Evolutionary conservation across 805 yeast species (phyloP).

Genomic region (Ogataea paradorogensis): DNA sequence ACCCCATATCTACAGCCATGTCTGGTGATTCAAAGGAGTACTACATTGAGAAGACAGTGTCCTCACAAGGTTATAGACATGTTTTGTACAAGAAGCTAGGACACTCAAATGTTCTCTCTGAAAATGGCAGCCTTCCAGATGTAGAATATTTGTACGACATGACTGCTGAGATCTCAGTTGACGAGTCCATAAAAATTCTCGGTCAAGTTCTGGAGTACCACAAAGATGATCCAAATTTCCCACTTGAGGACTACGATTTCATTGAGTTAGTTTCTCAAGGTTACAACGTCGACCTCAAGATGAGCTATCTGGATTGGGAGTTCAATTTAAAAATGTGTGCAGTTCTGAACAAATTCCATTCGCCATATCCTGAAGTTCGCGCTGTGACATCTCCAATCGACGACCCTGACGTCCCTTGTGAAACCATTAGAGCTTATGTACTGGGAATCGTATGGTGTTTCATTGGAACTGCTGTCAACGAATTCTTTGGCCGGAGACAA

Average conservation of each 20-base stretch:
- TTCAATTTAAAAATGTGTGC: slow-evolving; percentile 33
- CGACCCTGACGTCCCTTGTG: slow-evolving; percentile 47
- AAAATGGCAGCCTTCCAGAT: slow-evolving; percentile 3
- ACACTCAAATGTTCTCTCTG: neutral
- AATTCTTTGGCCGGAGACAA: slow-evolving; percentile 54
- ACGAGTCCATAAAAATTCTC: slow-evolving; percentile 32
- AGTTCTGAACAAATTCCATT: slow-evolving; percentile 38
- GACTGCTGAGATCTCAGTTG: slow-evolving; percentile 3
- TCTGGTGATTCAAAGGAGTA: neutral
- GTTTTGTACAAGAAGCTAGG: slow-evolving; percentile 2
- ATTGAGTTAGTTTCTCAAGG: slow-evolving; percentile 6
- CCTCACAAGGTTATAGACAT: neutral
- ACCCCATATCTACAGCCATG: neutral
- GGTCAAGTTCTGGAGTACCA: slow-evolving; percentile 26
- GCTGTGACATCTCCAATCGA: slow-evolving; percentile 55
- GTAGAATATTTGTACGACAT: slow-evolving; percentile 8
- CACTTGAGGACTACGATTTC: slow-evolving; percentile 22
- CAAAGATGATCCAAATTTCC: slow-evolving; percentile 34
- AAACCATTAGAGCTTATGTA: slow-evolving; percentile 36
- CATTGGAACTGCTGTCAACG: slow-evolving; percentile 57
- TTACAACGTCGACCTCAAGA: slow-evolving; percentile 12
- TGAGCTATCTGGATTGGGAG: slow-evolving; percentile 6
- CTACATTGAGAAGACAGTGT: neutral
- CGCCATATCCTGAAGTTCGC: slow-evolving; percentile 68
- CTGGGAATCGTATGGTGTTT: slow-evolving; percentile 26